phyloP scores from a whole-genome alignment of 139 green algal species.

The Chlorella sp. region DNA sequence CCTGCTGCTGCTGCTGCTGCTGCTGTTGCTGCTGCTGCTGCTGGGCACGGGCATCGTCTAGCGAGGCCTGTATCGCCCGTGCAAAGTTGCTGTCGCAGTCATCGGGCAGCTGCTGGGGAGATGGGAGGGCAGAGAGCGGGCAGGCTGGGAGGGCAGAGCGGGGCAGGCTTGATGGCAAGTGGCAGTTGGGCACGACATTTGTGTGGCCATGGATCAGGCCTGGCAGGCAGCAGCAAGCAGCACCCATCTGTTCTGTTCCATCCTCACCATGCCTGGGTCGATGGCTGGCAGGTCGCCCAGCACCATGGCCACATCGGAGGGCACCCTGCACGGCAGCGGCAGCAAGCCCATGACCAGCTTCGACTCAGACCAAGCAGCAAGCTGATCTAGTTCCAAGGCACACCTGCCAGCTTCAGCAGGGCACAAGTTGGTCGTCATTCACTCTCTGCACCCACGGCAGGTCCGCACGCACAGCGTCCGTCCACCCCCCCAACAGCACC shows the following conservation, averaged over 20 bases:
- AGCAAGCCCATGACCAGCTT: too few species aligned
- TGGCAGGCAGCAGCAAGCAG: neutral
- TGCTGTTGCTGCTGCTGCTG: constrained; percentile 4
- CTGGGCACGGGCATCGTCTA: neutral
- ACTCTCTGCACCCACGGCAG: too few species aligned
- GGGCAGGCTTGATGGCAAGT: too few species aligned
- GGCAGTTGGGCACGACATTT: too few species aligned
- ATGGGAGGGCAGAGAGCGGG: neutral
- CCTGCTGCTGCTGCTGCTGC: neutral
- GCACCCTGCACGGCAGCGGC: constrained; percentile 25
- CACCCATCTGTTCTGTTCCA: neutral
- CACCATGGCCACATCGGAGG: constrained; percentile 51
- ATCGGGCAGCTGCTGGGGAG: constrained; percentile 5
- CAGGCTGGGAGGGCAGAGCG: neutral
- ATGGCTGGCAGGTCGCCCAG: constrained; percentile 20
- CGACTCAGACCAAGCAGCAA: too few species aligned
- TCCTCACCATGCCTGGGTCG: constrained; percentile 7
- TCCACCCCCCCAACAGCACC: neutral
- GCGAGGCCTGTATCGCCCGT: constrained; percentile 16
- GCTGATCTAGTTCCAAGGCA: too few species aligned
- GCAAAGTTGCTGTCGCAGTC: constrained; percentile 39
- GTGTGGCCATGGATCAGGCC: too few species aligned
- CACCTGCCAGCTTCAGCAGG: too few species aligned
- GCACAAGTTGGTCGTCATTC: too few species aligned
- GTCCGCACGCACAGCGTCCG: too few species aligned